These are phyloP conservation scores for Immersiporthe knoxdaviesiana DNA, from an alignment of 2,329 filamentous ascomycete genomes.

Conservation along the genomic window DNA sequence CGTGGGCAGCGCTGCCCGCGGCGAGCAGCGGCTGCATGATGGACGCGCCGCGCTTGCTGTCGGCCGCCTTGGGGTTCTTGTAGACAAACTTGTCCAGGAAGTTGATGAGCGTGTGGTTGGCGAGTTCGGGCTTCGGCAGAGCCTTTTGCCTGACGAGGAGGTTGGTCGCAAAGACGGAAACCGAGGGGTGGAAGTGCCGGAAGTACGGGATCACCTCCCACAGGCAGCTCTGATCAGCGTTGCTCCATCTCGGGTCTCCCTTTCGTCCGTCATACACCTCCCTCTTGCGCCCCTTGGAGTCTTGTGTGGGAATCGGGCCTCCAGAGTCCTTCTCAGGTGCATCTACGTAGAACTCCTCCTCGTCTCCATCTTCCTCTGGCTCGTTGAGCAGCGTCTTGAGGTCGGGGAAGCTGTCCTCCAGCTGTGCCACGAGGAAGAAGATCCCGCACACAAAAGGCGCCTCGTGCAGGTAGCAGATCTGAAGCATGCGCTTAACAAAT, in stretches of 20 bases:
- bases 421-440: conserved; percentile 84
- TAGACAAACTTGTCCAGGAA: conserved; percentile 99
- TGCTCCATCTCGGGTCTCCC: conserved; percentile 86
- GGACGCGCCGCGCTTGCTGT: conserved; percentile 73
- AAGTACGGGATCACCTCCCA: conserved; percentile 86
- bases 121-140: conserved; percentile 86
- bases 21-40: conserved; percentile 91
- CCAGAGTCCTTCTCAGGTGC: conserved; percentile 61
- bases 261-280: conserved; percentile 81
- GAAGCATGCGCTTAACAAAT: conserved; percentile 90
- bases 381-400: conserved; percentile 78
- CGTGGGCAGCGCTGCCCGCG: conserved; percentile 56
- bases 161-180: conserved; percentile 77
- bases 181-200: conserved; percentile 89
- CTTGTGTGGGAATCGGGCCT: conserved; percentile 35
- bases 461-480: conserved; percentile 85
- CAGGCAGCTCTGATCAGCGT: conserved; percentile 88
- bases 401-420: conserved; percentile 78
- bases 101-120: conserved; percentile 87
- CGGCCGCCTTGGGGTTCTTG: conserved; percentile 79
- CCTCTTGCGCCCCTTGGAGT: conserved; percentile 31
- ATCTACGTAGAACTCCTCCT: conserved; percentile 62
- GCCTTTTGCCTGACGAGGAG: conserved; percentile 71
- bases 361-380: conserved; percentile 76
- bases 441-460: conserved; percentile 91